A percentile compares a stretch with the other conserved stretches of the same genome.
Evolutionary conservation across 164 flowering plant genomes (phyloP).

Genomic region (Vitis amurensis): DNA sequence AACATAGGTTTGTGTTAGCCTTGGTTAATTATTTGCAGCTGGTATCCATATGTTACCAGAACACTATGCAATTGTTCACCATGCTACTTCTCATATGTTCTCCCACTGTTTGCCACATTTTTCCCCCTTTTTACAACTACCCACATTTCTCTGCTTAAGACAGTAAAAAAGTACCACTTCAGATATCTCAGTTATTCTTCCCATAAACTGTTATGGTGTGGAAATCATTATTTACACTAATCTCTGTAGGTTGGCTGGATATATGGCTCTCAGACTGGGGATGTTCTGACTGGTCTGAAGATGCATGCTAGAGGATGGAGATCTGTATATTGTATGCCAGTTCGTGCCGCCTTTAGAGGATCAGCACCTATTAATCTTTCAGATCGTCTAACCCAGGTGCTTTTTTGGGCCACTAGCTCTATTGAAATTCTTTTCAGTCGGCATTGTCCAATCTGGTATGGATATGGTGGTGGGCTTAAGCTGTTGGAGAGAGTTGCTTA

Average conservation of each 20-base stretch:
- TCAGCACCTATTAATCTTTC: conserved; percentile 55
- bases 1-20: too few species aligned
- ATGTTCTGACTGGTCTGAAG: conserved; percentile 39
- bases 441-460: conserved; percentile 55
- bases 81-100: neutral
- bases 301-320: too few species aligned
- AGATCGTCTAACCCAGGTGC: conserved; percentile 50
- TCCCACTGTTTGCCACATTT: neutral
- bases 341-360: conserved; percentile 42
- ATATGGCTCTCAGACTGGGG: conserved; percentile 50
- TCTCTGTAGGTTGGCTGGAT: conserved; percentile 43
- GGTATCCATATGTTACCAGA: neutral
- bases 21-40: neutral
- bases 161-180: neutral
- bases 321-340: neutral
- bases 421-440: conserved; percentile 50
- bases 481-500: conserved; percentile 49
- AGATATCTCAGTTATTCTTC: too few species aligned
- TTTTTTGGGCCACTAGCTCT: conserved; percentile 49
- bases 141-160: neutral
- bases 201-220: too few species aligned
- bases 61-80: too few species aligned
- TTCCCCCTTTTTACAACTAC: neutral
- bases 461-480: conserved; percentile 46
- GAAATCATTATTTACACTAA: neutral